Evolutionary conservation across 164 flowering plant species (phyloP).

Genomic region (Tinospora cordifolia): DNA sequence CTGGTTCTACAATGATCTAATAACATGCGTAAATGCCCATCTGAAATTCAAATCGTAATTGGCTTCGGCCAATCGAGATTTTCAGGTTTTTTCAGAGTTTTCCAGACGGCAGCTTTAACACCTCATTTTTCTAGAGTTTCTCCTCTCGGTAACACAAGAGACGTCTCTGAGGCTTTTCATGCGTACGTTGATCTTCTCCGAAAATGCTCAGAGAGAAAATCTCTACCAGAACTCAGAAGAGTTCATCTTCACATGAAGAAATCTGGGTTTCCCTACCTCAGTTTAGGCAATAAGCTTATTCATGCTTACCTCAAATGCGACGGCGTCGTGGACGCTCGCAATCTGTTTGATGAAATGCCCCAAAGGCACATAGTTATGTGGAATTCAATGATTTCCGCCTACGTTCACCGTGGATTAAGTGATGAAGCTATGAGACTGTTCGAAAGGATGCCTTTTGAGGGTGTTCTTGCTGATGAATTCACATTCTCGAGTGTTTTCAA

Average conservation of each 20-base stretch:
- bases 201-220: conserved; percentile 26
- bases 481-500: conserved; percentile 41
- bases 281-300: conserved; percentile 33
- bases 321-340: conserved; percentile 26
- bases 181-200: conserved; percentile 25
- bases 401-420: conserved; percentile 18
- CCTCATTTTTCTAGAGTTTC: neutral
- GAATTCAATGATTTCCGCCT: conserved; percentile 48
- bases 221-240: conserved; percentile 15
- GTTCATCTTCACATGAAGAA: conserved; percentile 31
- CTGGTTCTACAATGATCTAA: too few relatives aligned
- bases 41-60: neutral
- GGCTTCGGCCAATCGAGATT: neutral
- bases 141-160: neutral
- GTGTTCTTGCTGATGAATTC: conserved; percentile 35
- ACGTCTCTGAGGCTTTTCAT: neutral
- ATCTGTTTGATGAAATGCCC: conserved; percentile 47
- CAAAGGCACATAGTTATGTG: conserved; percentile 34
- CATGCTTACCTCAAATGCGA: conserved; percentile 35
- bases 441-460: conserved; percentile 29
- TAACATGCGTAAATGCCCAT: too few relatives aligned
- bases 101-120: neutral
- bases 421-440: conserved; percentile 34
- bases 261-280: conserved; percentile 26
- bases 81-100: neutral